These are phyloP conservation scores for Castanospermum australe DNA, from an alignment of 306 rosid genomes.

Conservation along the genomic window DNA sequence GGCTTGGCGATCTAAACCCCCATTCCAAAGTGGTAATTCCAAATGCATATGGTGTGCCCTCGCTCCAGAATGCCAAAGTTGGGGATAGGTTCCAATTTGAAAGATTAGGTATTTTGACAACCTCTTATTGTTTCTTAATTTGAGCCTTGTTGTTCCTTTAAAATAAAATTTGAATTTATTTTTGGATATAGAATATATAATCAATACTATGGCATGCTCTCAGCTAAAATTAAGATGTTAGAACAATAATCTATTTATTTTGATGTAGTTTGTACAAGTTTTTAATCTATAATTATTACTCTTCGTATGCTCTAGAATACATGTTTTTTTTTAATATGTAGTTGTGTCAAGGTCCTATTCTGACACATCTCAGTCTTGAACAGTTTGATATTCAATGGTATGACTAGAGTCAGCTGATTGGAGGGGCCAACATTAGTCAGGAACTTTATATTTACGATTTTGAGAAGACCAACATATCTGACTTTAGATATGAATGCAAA, in stretches of 20 bases:
- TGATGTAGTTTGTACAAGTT: too few species aligned
- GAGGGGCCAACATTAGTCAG: not conserved
- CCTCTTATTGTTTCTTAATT: not conserved
- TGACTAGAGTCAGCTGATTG: not conserved
- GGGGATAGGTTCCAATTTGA: slow-evolving; percentile 92
- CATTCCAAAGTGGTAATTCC: slow-evolving; percentile 64
- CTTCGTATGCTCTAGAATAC: not conserved
- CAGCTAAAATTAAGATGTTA: too few species aligned
- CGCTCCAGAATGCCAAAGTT: slow-evolving; percentile 49
- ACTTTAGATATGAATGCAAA: not conserved
- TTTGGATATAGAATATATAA: not conserved
- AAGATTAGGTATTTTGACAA: slow-evolving; percentile 72
- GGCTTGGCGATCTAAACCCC: slow-evolving; percentile 87
- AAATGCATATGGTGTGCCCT: slow-evolving; percentile 65
- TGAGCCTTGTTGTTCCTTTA: not conserved
- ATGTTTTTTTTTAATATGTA: too few species aligned
- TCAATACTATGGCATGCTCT: too few species aligned
- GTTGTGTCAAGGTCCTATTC: not conserved
- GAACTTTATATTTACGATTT: not conserved
- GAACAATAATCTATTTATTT: too few species aligned
- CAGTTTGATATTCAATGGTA: not conserved
- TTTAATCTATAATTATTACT: too few species aligned
- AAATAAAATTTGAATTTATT: too few species aligned
- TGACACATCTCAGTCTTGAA: not conserved
- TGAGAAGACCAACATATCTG: not conserved